Conservation (phyloP, 140 eudicot species). For the Erigeron philadelphicus region DNA sequence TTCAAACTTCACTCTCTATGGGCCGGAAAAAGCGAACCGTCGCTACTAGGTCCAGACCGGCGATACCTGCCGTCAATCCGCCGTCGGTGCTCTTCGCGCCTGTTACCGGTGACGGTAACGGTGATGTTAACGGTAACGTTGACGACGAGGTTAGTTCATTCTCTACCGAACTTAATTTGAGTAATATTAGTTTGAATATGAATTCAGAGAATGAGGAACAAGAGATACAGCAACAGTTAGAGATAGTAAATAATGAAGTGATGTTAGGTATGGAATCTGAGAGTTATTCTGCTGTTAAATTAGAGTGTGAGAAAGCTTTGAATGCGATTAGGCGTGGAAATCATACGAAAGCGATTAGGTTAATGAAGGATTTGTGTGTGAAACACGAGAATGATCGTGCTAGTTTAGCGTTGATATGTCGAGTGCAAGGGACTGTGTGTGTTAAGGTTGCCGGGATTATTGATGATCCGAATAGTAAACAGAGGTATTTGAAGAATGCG, state of each 20-base stretch:
- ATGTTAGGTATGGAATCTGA: conserved; percentile 29
- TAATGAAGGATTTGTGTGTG: conserved; percentile 68
- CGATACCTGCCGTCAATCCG: conserved; percentile 23
- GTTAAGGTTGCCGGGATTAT: conserved; percentile 69
- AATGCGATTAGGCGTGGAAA: conserved; percentile 70
- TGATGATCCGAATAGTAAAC: conserved; percentile 65
- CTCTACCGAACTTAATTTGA: conserved; percentile 21
- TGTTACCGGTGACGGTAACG: conserved; percentile 24
- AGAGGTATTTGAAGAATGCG: conserved; percentile 67
- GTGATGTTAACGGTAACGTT: conserved; percentile 17
- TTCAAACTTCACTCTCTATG: conserved; percentile 27
- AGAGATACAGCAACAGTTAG: conserved; percentile 19
- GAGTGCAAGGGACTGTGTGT: conserved; percentile 76
- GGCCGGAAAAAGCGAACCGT: conserved; percentile 80
- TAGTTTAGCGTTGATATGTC: conserved; percentile 51
- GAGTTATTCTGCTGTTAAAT: conserved; percentile 47
- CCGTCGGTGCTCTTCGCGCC: conserved; percentile 18
- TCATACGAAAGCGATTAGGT: conserved; percentile 73
- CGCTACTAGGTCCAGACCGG: conserved; percentile 65
- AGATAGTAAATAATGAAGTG: conserved; percentile 20
- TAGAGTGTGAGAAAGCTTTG: conserved; percentile 84
- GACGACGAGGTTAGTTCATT: conserved; percentile 18
- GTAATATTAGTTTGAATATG: background rate
- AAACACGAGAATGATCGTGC: conserved; percentile 44
- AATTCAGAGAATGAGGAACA: conserved; percentile 26